Conservation (phyloP, 257 asterid species). For the Solanum ossicruentum region DNA sequence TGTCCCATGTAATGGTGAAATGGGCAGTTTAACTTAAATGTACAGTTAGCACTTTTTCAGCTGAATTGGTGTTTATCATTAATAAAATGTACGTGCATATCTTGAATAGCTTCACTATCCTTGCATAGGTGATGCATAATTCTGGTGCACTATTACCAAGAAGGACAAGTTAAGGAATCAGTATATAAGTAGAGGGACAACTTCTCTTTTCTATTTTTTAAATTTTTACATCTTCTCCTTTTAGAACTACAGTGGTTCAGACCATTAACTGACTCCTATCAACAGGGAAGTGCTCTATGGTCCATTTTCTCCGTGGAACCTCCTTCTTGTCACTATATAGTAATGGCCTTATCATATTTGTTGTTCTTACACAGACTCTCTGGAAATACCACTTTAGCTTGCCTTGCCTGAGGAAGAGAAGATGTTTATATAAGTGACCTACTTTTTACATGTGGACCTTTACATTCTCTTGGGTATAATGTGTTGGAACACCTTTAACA, state of each 20-base stretch:
- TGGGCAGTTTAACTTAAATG: background rate
- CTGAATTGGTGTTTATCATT: background rate
- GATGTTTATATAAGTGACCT: background rate
- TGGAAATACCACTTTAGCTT: background rate
- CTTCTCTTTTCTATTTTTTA: background rate
- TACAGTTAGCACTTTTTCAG: background rate
- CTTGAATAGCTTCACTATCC: background rate
- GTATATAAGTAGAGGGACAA: background rate
- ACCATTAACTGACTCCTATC: background rate
- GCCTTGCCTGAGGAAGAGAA: background rate
- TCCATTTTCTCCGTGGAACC: background rate
- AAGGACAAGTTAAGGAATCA: background rate
- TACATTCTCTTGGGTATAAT: background rate
- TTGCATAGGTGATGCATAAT: background rate
- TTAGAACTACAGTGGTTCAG: background rate
- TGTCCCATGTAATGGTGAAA: background rate
- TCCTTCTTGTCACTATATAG: background rate
- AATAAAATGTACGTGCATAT: background rate
- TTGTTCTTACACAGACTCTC: background rate
- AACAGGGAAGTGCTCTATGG: background rate
- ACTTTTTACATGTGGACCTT: background rate
- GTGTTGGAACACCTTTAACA: background rate
- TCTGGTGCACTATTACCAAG: background rate
- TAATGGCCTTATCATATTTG: background rate
- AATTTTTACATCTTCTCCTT: background rate